Percentiles rank a stretch among this genome's conserved stretches.
These are phyloP conservation scores for Trifolium repens DNA, from an alignment of 306 rosid species.

Conservation along the genomic window DNA sequence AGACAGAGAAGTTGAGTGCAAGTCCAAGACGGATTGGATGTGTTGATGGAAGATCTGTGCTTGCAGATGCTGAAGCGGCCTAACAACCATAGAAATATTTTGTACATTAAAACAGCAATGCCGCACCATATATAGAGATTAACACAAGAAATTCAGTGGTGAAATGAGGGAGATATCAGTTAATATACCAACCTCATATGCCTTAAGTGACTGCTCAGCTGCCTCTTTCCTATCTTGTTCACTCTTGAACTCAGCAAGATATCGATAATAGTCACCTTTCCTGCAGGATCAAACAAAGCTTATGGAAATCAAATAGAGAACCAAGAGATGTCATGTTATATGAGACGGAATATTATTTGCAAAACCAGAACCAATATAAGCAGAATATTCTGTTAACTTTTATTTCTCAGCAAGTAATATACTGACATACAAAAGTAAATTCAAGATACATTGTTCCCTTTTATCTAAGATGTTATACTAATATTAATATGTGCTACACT, in stretches of 20 bases:
- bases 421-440: background rate
- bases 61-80: slow-evolving; percentile 87
- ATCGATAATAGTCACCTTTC: slow-evolving; percentile 76
- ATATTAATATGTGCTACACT: background rate
- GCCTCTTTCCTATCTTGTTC: slow-evolving; percentile 69
- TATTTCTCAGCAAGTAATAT: background rate
- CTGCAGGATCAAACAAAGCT: slow-evolving; percentile 47
- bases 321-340: background rate
- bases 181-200: slow-evolving; percentile 66
- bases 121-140: background rate
- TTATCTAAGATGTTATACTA: background rate
- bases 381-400: background rate
- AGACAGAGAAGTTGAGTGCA: slow-evolving; percentile 97
- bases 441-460: background rate
- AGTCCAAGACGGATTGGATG: slow-evolving; percentile 98
- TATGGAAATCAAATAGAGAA: slow-evolving; percentile 27
- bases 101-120: slow-evolving; percentile 29
- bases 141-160: background rate
- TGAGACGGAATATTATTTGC: background rate
- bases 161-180: slow-evolving; percentile 7
- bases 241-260: slow-evolving; percentile 73
- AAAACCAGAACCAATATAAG: background rate
- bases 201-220: slow-evolving; percentile 66
- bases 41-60: slow-evolving; percentile 84
- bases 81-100: slow-evolving; percentile 36